These are phyloP conservation scores for Aspergillus intermedius DNA, from an alignment of 2,329 filamentous ascomycete genomes.

Conservation along the genomic window DNA sequence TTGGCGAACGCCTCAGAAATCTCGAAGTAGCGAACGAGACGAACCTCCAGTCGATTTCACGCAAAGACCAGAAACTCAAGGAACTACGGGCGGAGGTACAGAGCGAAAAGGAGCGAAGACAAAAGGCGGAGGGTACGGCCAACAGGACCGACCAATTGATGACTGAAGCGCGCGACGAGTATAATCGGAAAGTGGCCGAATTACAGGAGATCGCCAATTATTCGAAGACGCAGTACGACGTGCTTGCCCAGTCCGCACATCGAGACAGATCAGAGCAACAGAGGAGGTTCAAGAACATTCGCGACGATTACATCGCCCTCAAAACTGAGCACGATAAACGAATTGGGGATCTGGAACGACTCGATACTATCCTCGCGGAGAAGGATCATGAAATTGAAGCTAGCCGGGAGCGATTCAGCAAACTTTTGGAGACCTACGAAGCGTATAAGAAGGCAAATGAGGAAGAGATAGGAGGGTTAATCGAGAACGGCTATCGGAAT, in stretches of 20 bases:
- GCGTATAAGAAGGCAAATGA: slow-evolving; percentile 39
- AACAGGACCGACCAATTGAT: slow-evolving; percentile 31
- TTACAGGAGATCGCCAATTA: slow-evolving; percentile 34
- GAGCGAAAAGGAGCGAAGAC: slow-evolving; percentile 36
- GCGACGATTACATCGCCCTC: slow-evolving; percentile 28
- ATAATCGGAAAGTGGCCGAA: slow-evolving; percentile 33
- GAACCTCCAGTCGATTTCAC: slow-evolving; percentile 39
- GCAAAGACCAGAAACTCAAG: slow-evolving; percentile 44
- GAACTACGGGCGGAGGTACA: slow-evolving; percentile 38
- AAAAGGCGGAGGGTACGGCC: slow-evolving; percentile 36
- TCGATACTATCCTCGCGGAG: slow-evolving; percentile 42
- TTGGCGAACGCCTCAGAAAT: slow-evolving; percentile 40
- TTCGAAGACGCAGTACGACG: slow-evolving; percentile 38
- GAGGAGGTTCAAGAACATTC: slow-evolving; percentile 32
- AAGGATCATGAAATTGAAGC: slow-evolving; percentile 39
- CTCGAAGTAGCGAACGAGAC: slow-evolving; percentile 43
- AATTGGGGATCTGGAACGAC: slow-evolving; percentile 30
- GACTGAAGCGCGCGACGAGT: slow-evolving; percentile 34
- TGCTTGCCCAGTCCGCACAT: slow-evolving; percentile 33
- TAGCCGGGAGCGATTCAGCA: slow-evolving; percentile 35
- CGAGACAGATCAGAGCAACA: slow-evolving; percentile 37
- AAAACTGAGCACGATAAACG: slow-evolving; percentile 32
- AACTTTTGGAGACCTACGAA: slow-evolving; percentile 33
- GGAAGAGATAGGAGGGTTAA: slow-evolving; percentile 28
- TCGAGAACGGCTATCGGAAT: slow-evolving; percentile 24